Percentiles rank a stretch among this genome's conserved stretches.
These are phyloP conservation scores for Rhizoclosmatium sp. DNA, from an alignment of 192 early-diverging fungal species.

Conservation along the genomic window DNA sequence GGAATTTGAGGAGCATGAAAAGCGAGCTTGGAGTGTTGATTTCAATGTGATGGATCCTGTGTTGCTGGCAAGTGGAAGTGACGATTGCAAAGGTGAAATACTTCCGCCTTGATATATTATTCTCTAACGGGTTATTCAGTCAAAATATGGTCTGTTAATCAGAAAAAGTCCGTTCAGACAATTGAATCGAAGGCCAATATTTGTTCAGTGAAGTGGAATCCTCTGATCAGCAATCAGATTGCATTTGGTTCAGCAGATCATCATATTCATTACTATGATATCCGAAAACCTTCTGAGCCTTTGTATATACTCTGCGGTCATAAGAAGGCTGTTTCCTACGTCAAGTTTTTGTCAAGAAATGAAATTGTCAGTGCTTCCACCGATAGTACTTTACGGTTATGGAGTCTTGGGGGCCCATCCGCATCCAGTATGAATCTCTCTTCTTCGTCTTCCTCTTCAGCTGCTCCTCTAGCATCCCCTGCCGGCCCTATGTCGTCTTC, in stretches of 20 bases:
- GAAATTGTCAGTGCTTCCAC: slow-evolving; percentile 91
- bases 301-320: slow-evolving; percentile 84
- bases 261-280: slow-evolving; percentile 90
- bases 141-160: slow-evolving; percentile 88
- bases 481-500: background rate
- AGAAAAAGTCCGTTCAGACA: slow-evolving; percentile 74
- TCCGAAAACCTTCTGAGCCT: slow-evolving; percentile 75
- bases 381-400: slow-evolving; percentile 89
- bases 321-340: slow-evolving; percentile 93
- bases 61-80: slow-evolving; percentile 86
- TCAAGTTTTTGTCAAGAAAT: slow-evolving; percentile 80
- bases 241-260: slow-evolving; percentile 96
- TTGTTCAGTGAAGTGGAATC: slow-evolving; percentile 94
- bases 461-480: background rate
- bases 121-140: slow-evolving; percentile 53
- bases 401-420: slow-evolving; percentile 61
- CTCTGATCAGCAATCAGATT: slow-evolving; percentile 72
- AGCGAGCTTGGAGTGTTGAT: slow-evolving; percentile 92
- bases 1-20: slow-evolving; percentile 89
- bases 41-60: slow-evolving; percentile 81
- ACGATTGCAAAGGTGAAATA: slow-evolving; percentile 76
- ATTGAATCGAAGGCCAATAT: slow-evolving; percentile 89
- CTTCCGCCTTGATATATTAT: slow-evolving; percentile 11
- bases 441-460: background rate
- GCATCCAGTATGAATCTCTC: background rate